phyloP scores from a whole-genome alignment of 2,329 filamentous ascomycete species.

The Diaporthe citrichinensis region DNA sequence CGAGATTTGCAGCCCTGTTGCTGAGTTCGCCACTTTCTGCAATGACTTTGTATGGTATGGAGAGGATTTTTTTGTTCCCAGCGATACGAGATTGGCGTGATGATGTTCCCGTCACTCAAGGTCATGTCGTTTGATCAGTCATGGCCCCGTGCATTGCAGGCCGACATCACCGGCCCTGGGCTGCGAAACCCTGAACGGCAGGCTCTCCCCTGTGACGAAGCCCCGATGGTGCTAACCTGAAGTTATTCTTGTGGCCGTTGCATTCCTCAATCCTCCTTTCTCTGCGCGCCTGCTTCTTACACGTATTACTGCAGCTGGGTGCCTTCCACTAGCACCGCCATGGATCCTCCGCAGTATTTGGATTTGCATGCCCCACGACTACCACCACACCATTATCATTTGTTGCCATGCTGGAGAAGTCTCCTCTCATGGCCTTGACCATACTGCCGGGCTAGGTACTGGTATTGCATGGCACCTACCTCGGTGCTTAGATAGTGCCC shows the following conservation, averaged over 20 bases:
- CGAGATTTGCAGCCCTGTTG: slow-evolving; percentile 19
- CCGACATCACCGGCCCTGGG: slow-evolving; percentile 16
- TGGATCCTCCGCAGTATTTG: not conserved
- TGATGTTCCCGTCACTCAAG: not conserved
- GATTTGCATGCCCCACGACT: not conserved
- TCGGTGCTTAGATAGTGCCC: not conserved
- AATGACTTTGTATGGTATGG: not conserved
- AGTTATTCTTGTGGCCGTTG: slow-evolving; percentile 15
- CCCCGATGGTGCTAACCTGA: slow-evolving; percentile 12
- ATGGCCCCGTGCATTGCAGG: slow-evolving; percentile 4
- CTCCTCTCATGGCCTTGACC: not conserved
- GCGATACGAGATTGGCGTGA: not conserved
- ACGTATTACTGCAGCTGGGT: not conserved
- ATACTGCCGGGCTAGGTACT: not conserved
- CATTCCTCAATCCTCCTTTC: not conserved
- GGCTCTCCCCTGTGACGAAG: slow-evolving; percentile 9
- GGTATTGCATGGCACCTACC: not conserved
- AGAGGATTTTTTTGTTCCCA: not conserved
- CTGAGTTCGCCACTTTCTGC: not conserved
- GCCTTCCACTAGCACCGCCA: not conserved
- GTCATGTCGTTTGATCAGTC: not conserved
- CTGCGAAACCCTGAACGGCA: slow-evolving; percentile 27
- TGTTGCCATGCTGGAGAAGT: not conserved
- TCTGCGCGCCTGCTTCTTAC: not conserved
- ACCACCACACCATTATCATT: not conserved